phyloP scores from a whole-genome alignment of 805 yeast species.

The Pichia paraexigua region DNA sequence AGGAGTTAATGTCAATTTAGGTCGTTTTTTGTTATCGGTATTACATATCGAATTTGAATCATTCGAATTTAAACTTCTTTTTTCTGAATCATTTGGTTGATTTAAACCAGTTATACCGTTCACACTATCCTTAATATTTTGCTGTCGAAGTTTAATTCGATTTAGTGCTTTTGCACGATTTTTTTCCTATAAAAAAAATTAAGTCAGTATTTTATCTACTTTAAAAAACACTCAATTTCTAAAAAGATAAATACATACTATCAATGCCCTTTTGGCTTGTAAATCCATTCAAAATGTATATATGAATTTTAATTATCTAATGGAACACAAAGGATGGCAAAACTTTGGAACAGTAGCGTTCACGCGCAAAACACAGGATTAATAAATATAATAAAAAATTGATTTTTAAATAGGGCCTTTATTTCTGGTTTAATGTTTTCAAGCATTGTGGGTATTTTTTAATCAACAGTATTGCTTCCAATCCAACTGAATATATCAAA shows the following conservation, averaged over 20 bases:
- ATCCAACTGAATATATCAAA: not conserved
- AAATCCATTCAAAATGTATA: not conserved
- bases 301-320: too few relatives aligned
- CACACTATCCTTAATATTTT: conserved; percentile 9
- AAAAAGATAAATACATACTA: conserved; percentile 1
- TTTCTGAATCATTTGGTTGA: not conserved
- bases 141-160: conserved; percentile 40
- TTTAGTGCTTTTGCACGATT: conserved; percentile 58
- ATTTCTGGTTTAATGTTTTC: not conserved
- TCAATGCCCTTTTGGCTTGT: not conserved
- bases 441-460: not conserved
- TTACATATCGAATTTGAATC: not conserved
- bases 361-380: not conserved
- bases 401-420: not conserved
- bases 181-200: conserved; percentile 38
- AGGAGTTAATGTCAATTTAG: conserved; percentile 26
- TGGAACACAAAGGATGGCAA: not conserved
- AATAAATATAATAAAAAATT: too few relatives aligned
- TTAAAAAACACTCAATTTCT: not conserved
- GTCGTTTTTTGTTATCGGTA: conserved; percentile 2
- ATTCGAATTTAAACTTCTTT: not conserved
- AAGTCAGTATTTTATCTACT: not conserved
- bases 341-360: not conserved
- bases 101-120: not conserved
- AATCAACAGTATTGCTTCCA: not conserved